Evolutionary conservation across 2,329 filamentous ascomycete species (phyloP).

Genomic region (Fusarium luffae): DNA sequence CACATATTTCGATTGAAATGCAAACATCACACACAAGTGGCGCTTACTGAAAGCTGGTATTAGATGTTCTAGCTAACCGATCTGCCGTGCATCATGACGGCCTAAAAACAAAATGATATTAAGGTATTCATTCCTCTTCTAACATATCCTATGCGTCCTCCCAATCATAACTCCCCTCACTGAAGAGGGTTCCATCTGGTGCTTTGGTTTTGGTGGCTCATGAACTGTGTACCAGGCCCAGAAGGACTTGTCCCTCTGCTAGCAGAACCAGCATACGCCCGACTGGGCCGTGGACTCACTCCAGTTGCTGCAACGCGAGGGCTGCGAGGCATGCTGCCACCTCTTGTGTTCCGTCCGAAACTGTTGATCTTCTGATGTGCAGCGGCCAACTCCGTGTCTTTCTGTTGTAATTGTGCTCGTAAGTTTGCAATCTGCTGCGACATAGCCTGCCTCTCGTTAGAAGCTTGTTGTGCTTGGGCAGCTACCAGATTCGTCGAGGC

Average conservation of each 20-base stretch:
- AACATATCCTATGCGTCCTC: not conserved
- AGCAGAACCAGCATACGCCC: conserved; percentile 51
- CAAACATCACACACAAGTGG: not conserved
- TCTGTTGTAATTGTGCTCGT: conserved; percentile 58
- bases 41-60: conserved; percentile 1
- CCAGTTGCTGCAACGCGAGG: conserved; percentile 61
- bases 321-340: conserved; percentile 67
- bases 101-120: conserved; percentile 21
- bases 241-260: conserved; percentile 65
- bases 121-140: conserved; percentile 2
- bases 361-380: conserved; percentile 59
- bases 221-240: conserved; percentile 53
- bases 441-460: conserved; percentile 50
- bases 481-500: conserved; percentile 58
- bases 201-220: conserved; percentile 53
- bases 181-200: conserved; percentile 59
- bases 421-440: conserved; percentile 56
- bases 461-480: conserved; percentile 60
- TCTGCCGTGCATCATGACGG: conserved; percentile 11
- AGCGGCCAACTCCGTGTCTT: conserved; percentile 62
- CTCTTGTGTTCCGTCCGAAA: conserved; percentile 64
- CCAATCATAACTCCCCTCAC: conserved; percentile 45
- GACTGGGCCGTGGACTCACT: conserved; percentile 60
- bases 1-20: not conserved
- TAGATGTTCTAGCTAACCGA: not conserved